A percentile compares a stretch with the other conserved stretches of the same genome.
Evolutionary conservation across 495 filamentous ascomycete species (phyloP).

Genomic region (Podospora bellae-mahoneyi): DNA sequence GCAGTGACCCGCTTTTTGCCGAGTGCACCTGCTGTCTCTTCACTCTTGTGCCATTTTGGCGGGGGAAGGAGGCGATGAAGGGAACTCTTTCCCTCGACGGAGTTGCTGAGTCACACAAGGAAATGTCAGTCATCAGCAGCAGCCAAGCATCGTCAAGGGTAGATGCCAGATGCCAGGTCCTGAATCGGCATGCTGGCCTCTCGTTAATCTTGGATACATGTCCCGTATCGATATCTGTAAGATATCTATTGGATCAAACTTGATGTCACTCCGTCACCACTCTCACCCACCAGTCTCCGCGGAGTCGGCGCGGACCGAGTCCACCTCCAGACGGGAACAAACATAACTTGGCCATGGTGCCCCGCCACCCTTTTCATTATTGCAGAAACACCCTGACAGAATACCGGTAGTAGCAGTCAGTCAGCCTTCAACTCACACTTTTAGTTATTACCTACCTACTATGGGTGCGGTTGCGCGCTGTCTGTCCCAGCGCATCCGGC

Average conservation of each 20-base stretch:
- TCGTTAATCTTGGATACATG: background rate
- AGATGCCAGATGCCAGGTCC: background rate
- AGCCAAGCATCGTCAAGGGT: background rate
- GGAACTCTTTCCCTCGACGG: no score
- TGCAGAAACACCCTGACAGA: background rate
- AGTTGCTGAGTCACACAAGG: constrained; percentile 3
- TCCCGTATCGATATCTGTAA: background rate
- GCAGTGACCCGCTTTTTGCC: background rate
- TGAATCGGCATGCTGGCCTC: background rate
- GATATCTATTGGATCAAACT: background rate
- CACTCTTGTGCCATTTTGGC: constrained; percentile 7
- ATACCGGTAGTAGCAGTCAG: no score
- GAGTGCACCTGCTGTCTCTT: background rate
- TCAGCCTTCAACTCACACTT: background rate
- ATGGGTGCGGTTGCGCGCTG: constrained; percentile 20
- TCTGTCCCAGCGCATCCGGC: constrained; percentile 18
- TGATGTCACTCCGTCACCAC: constrained; percentile 9
- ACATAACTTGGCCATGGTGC: constrained; percentile 8
- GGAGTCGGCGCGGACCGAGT: background rate
- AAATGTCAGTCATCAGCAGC: background rate
- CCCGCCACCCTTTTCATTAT: background rate
- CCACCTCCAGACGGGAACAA: background rate
- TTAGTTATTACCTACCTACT: background rate
- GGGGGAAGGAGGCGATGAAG: background rate
- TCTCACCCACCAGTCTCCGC: background rate